A percentile compares a stretch with the other conserved stretches of the same genome.
Evolutionary conservation across 441 rosid species (phyloP).

Genomic region (Bruguiera hainesii): DNA sequence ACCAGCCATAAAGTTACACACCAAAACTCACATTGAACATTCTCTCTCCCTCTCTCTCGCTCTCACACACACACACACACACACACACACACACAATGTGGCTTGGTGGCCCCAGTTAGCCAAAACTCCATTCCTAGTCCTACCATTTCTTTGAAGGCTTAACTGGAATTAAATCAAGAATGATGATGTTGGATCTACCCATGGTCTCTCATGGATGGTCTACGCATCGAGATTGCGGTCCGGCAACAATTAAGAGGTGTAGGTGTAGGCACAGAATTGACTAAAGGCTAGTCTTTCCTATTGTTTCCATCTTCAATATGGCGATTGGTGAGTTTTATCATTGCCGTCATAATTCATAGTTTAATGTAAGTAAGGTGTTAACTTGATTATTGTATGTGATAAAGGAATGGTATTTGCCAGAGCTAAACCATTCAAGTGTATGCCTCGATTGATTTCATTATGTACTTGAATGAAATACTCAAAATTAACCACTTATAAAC

Average conservation of each 20-base stretch:
- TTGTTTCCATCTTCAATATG: slow-evolving; percentile 6
- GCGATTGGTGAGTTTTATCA: slow-evolving; percentile 17
- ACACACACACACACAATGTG: slow-evolving; percentile 4
- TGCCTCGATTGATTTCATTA: background rate
- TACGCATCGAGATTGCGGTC: slow-evolving; percentile 14
- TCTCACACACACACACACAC: too few relatives aligned
- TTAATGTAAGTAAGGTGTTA: background rate
- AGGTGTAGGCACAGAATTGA: slow-evolving; percentile 9
- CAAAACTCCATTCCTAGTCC: slow-evolving; percentile 42
- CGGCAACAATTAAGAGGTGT: slow-evolving; percentile 15
- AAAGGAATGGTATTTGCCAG: slow-evolving; percentile 5
- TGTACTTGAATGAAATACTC: background rate
- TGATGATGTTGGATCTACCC: slow-evolving; percentile 39
- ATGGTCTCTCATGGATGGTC: slow-evolving; percentile 7
- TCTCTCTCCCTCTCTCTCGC: background rate
- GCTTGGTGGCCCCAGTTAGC: slow-evolving; percentile 33
- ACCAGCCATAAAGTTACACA: slow-evolving; percentile 33
- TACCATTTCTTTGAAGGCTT: slow-evolving; percentile 31
- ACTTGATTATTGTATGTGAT: background rate
- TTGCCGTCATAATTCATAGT: slow-evolving; percentile 14
- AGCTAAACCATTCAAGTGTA: slow-evolving; percentile 16
- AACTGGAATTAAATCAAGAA: slow-evolving; percentile 30
- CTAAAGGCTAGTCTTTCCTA: background rate
- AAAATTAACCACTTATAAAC: background rate
- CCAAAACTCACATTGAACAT: background rate